A percentile compares a stretch with the other conserved stretches of the same genome.
phyloP scores from a whole-genome alignment of 345 rosid genomes.

The Brassica nigra region DNA sequence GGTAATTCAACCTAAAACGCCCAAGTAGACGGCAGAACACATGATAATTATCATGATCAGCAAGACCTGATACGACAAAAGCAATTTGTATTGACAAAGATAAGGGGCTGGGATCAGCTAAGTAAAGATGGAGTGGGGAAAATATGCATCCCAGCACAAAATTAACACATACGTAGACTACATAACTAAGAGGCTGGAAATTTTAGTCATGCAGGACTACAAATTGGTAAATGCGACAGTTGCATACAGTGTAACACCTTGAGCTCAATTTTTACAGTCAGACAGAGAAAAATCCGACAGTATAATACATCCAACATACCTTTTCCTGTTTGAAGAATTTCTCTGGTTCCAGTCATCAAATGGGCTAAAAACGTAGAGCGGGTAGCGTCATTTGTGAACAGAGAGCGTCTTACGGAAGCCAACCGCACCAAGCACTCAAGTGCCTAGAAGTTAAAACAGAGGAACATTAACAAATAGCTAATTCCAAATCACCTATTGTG shows the following conservation, averaged over 20 bases:
- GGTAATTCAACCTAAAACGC: constrained; percentile 91
- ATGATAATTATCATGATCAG: constrained; percentile 99
- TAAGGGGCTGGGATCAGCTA: constrained; percentile 8
- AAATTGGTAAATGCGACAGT: constrained; percentile 18
- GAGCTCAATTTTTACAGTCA: background rate
- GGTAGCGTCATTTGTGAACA: constrained; percentile 82
- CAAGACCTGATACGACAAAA: constrained; percentile 69
- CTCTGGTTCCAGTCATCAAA: constrained; percentile 94
- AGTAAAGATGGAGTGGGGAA: constrained; percentile 8
- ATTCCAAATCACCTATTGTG: constrained; percentile 5
- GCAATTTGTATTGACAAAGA: constrained; percentile 23
- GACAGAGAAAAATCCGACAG: background rate
- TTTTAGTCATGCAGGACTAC: constrained; percentile 1
- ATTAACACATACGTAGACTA: constrained; percentile 13
- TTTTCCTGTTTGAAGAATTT: constrained; percentile 89
- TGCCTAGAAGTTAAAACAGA: constrained; percentile 57
- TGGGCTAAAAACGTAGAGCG: constrained; percentile 92
- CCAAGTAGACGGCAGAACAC: constrained; percentile 99
- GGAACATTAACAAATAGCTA: constrained; percentile 15
- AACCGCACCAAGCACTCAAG: constrained; percentile 98
- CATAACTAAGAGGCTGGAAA: constrained; percentile 16
- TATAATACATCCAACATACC: constrained; percentile 45
- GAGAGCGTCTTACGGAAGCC: constrained; percentile 92
- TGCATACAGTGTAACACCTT: constrained; percentile 20
- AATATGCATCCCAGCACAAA: constrained; percentile 6